Evolutionary conservation across 1,139 yeast species (phyloP).

Genomic region (Candida anutae): DNA sequence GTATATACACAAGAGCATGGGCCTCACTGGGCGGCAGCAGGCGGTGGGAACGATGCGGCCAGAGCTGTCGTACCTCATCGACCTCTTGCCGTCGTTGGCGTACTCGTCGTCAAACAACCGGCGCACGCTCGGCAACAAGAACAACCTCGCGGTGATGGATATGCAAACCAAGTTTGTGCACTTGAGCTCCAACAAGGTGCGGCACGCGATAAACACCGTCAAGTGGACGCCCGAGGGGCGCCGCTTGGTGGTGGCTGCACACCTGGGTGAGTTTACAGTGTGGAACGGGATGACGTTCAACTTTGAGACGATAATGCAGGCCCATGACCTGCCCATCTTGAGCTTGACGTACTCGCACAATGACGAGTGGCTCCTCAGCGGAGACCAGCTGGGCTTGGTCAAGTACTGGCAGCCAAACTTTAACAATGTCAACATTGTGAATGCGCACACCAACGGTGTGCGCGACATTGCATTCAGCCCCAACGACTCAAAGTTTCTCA

Average conservation of each 20-base stretch:
- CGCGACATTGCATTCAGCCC: constrained; percentile 88
- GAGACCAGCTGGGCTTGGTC: constrained; percentile 85
- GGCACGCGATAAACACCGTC: constrained; percentile 84
- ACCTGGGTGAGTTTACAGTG: constrained; percentile 90
- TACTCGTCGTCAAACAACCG: constrained; percentile 27
- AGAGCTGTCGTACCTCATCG: constrained; percentile 66
- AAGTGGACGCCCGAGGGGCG: constrained; percentile 98
- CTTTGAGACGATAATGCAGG: constrained; percentile 97
- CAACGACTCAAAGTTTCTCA: constrained; percentile 80
- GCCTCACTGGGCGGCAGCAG: constrained; percentile 31
- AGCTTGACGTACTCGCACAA: constrained; percentile 77
- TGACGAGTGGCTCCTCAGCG: constrained; percentile 91
- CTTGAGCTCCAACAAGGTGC: constrained; percentile 82
- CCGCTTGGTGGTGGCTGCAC: constrained; percentile 80
- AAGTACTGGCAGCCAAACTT: constrained; percentile 98
- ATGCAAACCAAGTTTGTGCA: constrained; percentile 81
- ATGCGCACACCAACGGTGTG: constrained; percentile 75
- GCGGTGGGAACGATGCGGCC: constrained; percentile 62
- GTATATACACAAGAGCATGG: constrained; percentile 53
- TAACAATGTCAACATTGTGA: constrained; percentile 83
- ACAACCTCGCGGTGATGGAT: constrained; percentile 46
- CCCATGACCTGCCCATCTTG: constrained; percentile 87
- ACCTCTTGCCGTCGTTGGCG: constrained; percentile 65
- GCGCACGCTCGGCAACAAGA: constrained; percentile 20
- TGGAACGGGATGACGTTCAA: constrained; percentile 97